Evolutionary conservation across 768 basidiomycete genomes (phyloP).

Genomic region (Lactarius deliciosus): DNA sequence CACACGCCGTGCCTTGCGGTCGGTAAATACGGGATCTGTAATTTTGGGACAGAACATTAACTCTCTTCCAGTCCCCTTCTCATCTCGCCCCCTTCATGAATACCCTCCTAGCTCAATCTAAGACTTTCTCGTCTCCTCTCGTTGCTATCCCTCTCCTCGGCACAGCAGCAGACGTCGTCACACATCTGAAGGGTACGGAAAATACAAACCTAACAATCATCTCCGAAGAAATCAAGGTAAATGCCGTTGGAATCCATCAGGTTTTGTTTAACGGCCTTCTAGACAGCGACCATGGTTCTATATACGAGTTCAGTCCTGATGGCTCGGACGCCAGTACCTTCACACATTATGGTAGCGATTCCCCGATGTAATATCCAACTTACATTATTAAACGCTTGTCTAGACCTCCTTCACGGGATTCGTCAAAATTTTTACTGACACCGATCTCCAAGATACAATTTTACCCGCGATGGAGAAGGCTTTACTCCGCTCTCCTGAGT

Average conservation of each 20-base stretch:
- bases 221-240: conserved; percentile 49
- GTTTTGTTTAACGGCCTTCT: conserved; percentile 3
- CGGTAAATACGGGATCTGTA: conserved; percentile 41
- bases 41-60: conserved; percentile 2
- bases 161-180: conserved; percentile 64
- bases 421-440: conserved; percentile 50
- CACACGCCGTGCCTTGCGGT: conserved; percentile 65
- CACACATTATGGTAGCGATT: conserved; percentile 55
- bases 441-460: conserved; percentile 53
- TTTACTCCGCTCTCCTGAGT: conserved; percentile 78
- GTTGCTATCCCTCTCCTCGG: conserved; percentile 57
- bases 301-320: conserved; percentile 65
- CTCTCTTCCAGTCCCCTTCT: conserved; percentile 37
- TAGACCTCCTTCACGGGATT: conserved; percentile 62
- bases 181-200: conserved; percentile 60
- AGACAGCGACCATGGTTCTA: conserved; percentile 59
- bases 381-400: conserved; percentile 12
- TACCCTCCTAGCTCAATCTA: conserved; percentile 52
- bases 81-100: conserved; percentile 51
- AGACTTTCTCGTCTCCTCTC: conserved; percentile 46
- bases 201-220: conserved; percentile 45
- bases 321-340: conserved; percentile 60
- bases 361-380: neutral
- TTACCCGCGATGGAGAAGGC: conserved; percentile 80
- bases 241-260: conserved; percentile 1